Percentiles rank a stretch among this genome's conserved stretches.
These are phyloP conservation scores for Macrophomina pseudophaseolina DNA, from an alignment of 2,329 filamentous ascomycete genomes.

Conservation along the genomic window DNA sequence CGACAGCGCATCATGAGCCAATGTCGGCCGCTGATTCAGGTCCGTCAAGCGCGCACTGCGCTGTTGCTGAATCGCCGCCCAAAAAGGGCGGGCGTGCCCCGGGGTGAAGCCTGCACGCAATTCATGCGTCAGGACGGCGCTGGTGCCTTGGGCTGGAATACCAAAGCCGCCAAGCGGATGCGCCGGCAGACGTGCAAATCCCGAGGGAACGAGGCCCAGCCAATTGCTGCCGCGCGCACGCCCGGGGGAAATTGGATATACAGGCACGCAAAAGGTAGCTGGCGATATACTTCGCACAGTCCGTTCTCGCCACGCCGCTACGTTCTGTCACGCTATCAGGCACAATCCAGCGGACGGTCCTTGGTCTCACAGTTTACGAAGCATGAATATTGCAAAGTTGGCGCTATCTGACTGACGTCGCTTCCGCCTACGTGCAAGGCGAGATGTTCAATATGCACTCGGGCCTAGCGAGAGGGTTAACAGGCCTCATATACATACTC, in stretches of 20 bases:
- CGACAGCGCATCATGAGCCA: conserved; percentile 22
- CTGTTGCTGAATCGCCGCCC: conserved; percentile 19
- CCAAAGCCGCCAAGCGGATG: conserved; percentile 24
- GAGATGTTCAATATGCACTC: conserved; percentile 5
- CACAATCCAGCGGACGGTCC: conserved; percentile 4
- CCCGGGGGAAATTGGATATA: conserved; percentile 24
- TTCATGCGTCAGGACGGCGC: conserved; percentile 9
- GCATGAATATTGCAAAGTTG: conserved; percentile 21
- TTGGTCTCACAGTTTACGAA: conserved; percentile 18
- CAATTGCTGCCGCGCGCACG: conserved; percentile 16
- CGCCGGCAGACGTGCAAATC: conserved; percentile 22
- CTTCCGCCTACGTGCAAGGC: not conserved
- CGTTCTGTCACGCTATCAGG: conserved; percentile 2
- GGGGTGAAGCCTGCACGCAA: conserved; percentile 16
- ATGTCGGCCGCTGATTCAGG: conserved; percentile 23
- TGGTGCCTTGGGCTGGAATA: conserved; percentile 26
- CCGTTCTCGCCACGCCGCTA: conserved; percentile 6
- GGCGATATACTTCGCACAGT: conserved; percentile 22
- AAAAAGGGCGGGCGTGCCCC: conserved; percentile 16
- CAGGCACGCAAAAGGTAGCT: conserved; percentile 21
- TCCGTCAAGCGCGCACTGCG: conserved; percentile 21
- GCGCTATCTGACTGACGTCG: conserved; percentile 3
- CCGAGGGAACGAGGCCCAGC: conserved; percentile 11
- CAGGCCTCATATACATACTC: conserved; percentile 19
- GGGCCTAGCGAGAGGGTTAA: conserved; percentile 11